Base-by-base conservation (phyloP, 176 grass and related monocot genomes). In the Rhynchospora tenuis region DNA sequence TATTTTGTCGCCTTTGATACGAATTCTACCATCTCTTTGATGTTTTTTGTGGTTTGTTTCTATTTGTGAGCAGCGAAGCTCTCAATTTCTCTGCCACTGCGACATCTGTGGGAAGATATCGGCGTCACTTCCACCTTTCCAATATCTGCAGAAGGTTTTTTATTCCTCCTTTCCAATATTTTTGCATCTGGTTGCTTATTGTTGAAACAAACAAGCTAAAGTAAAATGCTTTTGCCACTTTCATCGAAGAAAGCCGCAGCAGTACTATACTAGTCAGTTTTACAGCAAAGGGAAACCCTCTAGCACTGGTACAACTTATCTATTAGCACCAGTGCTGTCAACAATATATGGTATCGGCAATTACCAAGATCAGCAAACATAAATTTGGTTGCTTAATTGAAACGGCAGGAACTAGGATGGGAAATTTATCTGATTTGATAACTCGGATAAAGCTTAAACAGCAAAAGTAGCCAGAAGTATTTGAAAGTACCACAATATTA, bases 101-200 rank as follows among this genome's bases (percentile, higher is more conserved):
- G 24, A 11, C 14, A 54, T 75, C 71, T 52, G 22, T 50, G 46
- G 71, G 23, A 68, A 68, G 64, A 68, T 47, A 48, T 15, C 26
- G 33, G 29, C 82, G 51, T 42, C 60, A 8, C 64, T 27, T 73
- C 46, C 60, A 59, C 64, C 23, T 59, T 33, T 55, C 27, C 66
- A 33, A 7, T 73, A 38, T 73, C 66, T 27, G 12, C 16, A 23
- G 71, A 27, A 69, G 86, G 81, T 88, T 83, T 72, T 16, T 65
- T 44, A 9, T 46, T 78, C 31, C 11, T 61, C 57, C 47, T 20
- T n/a, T n/a, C n/a, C n/a, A n/a, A n/a, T n/a, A n/a, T 14, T 42
- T 17, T 42, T 17, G 64, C 13, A 14, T 17, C 9, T 54, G 48
- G 31, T 33, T 33, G 31, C 31, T 33, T 33, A 4, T 38, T 38